phyloP scores from a whole-genome alignment of 1,284 basidiomycete species.

The Cryptococcus neoformans region DNA sequence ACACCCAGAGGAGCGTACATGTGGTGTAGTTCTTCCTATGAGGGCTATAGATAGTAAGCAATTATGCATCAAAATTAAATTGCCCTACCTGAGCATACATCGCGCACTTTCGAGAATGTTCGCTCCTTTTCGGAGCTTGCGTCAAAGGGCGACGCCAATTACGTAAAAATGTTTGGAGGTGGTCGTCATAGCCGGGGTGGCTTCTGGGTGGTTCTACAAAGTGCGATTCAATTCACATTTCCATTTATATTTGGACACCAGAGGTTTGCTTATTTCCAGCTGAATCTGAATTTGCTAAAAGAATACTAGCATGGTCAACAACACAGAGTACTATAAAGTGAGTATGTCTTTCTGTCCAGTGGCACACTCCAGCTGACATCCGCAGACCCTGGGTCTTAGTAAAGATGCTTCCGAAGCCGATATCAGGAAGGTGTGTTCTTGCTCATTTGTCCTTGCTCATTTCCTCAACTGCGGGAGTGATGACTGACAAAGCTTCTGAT shows the following conservation, averaged over 20 bases:
- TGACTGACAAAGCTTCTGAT: background rate
- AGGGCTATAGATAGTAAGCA: background rate
- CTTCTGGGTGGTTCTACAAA: too few relatives aligned
- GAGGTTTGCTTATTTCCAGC: too few relatives aligned
- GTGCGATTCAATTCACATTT: too few relatives aligned
- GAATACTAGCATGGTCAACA: slow-evolving; percentile 36
- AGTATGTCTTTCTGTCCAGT: slow-evolving; percentile 1
- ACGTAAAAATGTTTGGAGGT: background rate
- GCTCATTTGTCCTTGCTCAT: background rate
- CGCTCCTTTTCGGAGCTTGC: background rate
- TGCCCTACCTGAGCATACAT: too few relatives aligned
- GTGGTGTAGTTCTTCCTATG: background rate
- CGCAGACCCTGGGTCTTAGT: slow-evolving; percentile 60
- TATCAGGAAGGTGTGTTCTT: slow-evolving; percentile 61
- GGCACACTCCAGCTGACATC: background rate
- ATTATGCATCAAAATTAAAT: too few relatives aligned
- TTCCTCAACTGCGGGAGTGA: background rate
- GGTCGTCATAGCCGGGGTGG: background rate
- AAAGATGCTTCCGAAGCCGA: slow-evolving; percentile 75
- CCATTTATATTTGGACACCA: too few relatives aligned
- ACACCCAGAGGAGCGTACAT: slow-evolving; percentile 18
- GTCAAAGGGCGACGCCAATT: background rate
- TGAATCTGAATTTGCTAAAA: too few relatives aligned
- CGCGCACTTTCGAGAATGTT: too few relatives aligned
- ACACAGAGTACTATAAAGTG: slow-evolving; percentile 46